Base-by-base conservation (phyloP, 2,329 filamentous ascomycete genomes). In the Neofusicoccum ribis region DNA sequence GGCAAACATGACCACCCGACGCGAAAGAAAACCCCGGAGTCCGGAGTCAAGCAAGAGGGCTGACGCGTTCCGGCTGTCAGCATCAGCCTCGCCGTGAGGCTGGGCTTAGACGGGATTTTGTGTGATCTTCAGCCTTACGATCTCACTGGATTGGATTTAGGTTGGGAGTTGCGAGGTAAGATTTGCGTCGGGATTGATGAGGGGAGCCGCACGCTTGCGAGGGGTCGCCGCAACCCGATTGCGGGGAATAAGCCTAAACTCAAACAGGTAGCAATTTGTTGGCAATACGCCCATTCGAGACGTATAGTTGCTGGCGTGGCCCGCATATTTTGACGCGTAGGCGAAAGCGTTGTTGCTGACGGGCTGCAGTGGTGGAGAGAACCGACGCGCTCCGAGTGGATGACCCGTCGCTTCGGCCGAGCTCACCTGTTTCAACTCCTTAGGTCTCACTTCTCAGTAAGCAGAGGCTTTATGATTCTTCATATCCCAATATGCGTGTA, bases 31-130 rank as follows among this genome's bases (percentile, higher is more conserved):
- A 47, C 3, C 15, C 43, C 56, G 56, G 47, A 62, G 17, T 62
- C 37, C 46, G 59, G 46, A 20, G 17, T 27, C 6, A 36, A 51
- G 20, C 36, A 44, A 43, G 11, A 27, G 46, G 36, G 59, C 59
- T 62, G 59, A 62, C 59, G 59, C 59, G 59, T 62, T 62, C 59
- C 46, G 46, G n/a, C 47, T 41, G 61, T 63, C 39, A 63, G 61
- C 61, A 52, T 54, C 41, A 52, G 50, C 61, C 61, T 63, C 61
- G 36, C 49, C 4, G 50, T 23, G 49, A 63, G 61, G 47, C 27
- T 56, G 36, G 12, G 36, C 37, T 23, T 46, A 17, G 20, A 23
- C 20, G 15, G 27, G 52, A 15, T 27, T 4, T 15, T 23, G 15
- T 34, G 41, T 6, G 61, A 56, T 63, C 37, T 51, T 54, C 61